These are phyloP conservation scores for Globisporangium uncinulatum DNA, from an alignment of 352 stramenopile genomes.

Conservation along the genomic window DNA sequence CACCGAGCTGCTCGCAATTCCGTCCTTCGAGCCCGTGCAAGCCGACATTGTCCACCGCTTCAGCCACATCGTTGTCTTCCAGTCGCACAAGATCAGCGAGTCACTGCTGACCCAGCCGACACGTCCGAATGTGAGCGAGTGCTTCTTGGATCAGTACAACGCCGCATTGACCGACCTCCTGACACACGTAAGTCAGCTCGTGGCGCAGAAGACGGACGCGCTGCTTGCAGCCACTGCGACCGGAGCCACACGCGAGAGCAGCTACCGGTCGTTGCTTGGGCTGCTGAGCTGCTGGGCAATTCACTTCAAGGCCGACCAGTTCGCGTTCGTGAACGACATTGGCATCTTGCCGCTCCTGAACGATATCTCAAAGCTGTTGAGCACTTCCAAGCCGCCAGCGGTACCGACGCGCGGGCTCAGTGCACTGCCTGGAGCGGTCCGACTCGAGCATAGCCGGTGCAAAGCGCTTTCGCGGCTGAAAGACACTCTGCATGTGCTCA, in stretches of 20 bases:
- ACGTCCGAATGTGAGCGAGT: constrained; percentile 17
- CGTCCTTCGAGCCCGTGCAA: constrained; percentile 42
- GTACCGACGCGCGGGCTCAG: no score
- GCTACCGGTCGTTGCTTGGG: constrained; percentile 15
- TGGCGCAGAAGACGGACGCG: constrained; percentile 22
- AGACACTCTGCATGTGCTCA: constrained; percentile 28
- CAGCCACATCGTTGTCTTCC: constrained; percentile 46
- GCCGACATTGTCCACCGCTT: constrained; percentile 47
- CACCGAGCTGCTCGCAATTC: constrained; percentile 31
- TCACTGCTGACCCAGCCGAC: constrained; percentile 1
- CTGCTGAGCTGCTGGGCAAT: constrained; percentile 37
- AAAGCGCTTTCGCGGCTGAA: constrained; percentile 10
- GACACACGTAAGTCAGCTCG: constrained; percentile 27
- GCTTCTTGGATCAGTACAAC: constrained; percentile 30
- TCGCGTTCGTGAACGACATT: constrained; percentile 48
- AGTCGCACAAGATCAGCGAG: neutral
- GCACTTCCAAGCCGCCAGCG: neutral
- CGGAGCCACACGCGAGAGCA: neutral
- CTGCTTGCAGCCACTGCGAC: constrained; percentile 1
- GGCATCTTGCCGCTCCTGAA: constrained; percentile 33
- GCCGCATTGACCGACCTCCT: constrained; percentile 25
- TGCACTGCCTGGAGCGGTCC: neutral
- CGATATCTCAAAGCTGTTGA: constrained; percentile 16
- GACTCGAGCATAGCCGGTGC: constrained; percentile 2
- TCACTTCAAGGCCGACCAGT: constrained; percentile 32